Evolutionary conservation across 306 rosid genomes (phyloP).

Genomic region (Sesbania bispinosa): DNA sequence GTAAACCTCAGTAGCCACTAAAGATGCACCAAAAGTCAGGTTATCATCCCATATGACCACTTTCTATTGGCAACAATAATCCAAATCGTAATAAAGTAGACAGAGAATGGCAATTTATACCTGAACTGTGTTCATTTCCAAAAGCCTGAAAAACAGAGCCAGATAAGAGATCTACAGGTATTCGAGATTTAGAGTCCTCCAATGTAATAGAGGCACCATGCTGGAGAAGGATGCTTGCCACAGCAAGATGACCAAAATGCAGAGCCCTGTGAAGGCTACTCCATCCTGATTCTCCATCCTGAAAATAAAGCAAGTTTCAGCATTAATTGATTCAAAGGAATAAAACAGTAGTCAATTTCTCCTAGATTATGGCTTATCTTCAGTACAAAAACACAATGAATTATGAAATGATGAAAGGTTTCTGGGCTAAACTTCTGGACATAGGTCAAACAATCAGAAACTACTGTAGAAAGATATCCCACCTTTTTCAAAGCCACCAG

Average conservation of each 20-base stretch:
- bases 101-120: conserved; percentile 40
- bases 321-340: conserved; percentile 1
- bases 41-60: conserved; percentile 1
- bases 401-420: background rate
- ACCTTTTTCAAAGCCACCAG: background rate
- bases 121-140: conserved; percentile 54
- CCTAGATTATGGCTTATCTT: background rate
- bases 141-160: conserved; percentile 68
- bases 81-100: conserved; percentile 21
- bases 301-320: conserved; percentile 23
- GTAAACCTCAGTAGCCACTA: conserved; percentile 77
- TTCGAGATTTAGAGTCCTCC: conserved; percentile 84
- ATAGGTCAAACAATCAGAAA: background rate
- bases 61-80: conserved; percentile 7
- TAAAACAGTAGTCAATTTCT: background rate
- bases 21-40: conserved; percentile 33
- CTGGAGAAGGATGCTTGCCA: conserved; percentile 82
- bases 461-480: background rate
- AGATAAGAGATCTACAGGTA: conserved; percentile 85
- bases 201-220: conserved; percentile 69
- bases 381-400: background rate
- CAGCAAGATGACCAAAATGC: conserved; percentile 95
- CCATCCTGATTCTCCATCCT: conserved; percentile 99
- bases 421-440: background rate
- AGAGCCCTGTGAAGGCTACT: conserved; percentile 97